Base-by-base conservation (phyloP, 805 yeast species). In the Priceomyces haplophilus region DNA sequence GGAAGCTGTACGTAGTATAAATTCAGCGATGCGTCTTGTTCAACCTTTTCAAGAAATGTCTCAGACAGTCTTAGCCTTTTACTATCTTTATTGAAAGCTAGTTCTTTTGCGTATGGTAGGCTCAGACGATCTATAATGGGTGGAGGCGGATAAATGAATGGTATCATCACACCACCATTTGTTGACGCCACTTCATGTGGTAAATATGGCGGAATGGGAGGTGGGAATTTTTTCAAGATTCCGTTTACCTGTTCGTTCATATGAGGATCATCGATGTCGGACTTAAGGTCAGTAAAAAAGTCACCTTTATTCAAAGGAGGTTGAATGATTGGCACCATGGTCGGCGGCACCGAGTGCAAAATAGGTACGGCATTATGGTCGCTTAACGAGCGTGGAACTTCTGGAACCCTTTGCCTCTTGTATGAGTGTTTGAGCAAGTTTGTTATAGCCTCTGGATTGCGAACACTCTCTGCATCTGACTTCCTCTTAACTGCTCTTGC, bases 91-190 rank as follows among this genome's bases (percentile, higher is more conserved):
- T 19, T 25, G 4, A 18, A 13, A 18, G 31, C 30, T 15, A 24
- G n/a, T 12, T 40, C 44, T 27, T 44, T 18, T 19, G 65, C 56
- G 43, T 57, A 59, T 1, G 63, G 63, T 33, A 56, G 44, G 12
- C 34, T 38, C 33, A 52, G 57, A 25, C 34, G 40, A 13, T 47
- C 48, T 10, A 68, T 50, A 4, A 58, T 45, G 3, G 75, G 75
- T 3, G 74, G 69, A 8, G 73, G 67, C 2, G 76, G 76, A 46
- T 52, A 70, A 4, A 70, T 65, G 45, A 70, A 69, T 10, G 76
- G 76, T 7, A 70, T 62, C 73, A 68, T 67, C 2, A 68, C 55
- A 0, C 75, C 73, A 13, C 53, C 51, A n/a, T 39, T 38, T 2
- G 42, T 37, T 5, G 54, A 30, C 6, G 36, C 30, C 23, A 34